Evolutionary conservation across 192 early-diverging fungal species (phyloP).

Genomic region (Allomyces macrogynus): DNA sequence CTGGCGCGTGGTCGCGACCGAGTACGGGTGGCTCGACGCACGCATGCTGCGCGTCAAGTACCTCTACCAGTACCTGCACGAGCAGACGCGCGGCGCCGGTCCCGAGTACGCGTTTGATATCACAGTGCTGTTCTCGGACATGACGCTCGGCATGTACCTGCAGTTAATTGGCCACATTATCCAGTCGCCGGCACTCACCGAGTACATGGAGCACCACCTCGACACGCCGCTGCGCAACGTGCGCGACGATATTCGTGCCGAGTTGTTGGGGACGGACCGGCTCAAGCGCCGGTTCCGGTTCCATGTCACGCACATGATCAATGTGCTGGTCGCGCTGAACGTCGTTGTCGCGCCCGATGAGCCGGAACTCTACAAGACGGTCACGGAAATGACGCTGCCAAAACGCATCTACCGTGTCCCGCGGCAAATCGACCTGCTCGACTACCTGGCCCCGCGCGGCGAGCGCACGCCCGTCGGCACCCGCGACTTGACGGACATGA

Average conservation of each 20-base stretch:
- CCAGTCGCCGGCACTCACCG: not conserved
- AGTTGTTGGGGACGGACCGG: not conserved
- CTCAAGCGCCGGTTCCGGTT: not conserved
- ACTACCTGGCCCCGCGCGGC: not conserved
- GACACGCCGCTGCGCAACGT: not conserved
- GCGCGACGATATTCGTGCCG: not conserved
- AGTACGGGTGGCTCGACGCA: not conserved
- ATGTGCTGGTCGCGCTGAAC: not conserved
- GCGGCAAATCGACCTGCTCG: not conserved
- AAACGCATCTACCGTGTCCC: not conserved
- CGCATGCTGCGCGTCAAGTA: conserved; percentile 1
- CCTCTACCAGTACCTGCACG: not conserved
- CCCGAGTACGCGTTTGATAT: not conserved
- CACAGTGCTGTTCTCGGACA: not conserved
- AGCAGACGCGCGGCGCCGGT: not conserved
- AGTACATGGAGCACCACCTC: not conserved
- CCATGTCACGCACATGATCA: not conserved
- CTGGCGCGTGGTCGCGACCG: not conserved
- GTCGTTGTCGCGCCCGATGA: not conserved
- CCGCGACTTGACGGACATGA: not conserved
- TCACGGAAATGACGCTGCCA: not conserved
- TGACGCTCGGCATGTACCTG: not conserved
- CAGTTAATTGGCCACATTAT: not conserved
- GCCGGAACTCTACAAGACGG: not conserved
- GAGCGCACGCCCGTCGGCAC: not conserved